Evolutionary conservation across 2,329 filamentous ascomycete species (phyloP).

Genomic region (Diaporthe citrichinensis): DNA sequence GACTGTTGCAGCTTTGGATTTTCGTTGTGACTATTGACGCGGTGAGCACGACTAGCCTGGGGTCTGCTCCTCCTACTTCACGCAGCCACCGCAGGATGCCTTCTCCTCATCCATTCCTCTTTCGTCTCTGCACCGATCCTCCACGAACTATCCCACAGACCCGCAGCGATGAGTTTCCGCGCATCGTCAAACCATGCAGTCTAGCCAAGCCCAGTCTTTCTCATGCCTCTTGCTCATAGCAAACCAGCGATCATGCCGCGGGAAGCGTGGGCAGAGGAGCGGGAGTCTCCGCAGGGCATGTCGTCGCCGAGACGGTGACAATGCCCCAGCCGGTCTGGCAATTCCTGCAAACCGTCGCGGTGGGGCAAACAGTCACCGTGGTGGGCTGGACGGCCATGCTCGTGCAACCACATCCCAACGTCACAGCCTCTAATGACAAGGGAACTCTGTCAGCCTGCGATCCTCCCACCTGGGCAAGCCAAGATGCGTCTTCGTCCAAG

Average conservation of each 20-base stretch:
- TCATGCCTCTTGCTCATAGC: too few species aligned
- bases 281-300: background rate
- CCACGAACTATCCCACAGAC: too few species aligned
- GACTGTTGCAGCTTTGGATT: background rate
- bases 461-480: background rate
- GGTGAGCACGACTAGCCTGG: background rate
- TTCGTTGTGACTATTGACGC: background rate
- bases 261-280: background rate
- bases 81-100: background rate
- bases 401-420: slow-evolving; percentile 16
- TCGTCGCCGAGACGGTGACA: background rate
- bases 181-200: background rate
- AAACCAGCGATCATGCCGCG: background rate
- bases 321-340: slow-evolving; percentile 32
- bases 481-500: background rate
- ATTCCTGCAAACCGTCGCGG: slow-evolving; percentile 6
- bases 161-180: background rate
- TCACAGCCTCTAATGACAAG: background rate
- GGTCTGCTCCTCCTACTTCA: background rate
- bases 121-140: background rate
- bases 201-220: too few species aligned
- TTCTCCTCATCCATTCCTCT: slow-evolving; percentile 7
- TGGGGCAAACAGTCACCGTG: slow-evolving; percentile 25
- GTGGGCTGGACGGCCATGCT: background rate
- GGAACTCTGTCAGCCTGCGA: background rate